Evolutionary conservation across 179 eudicot species (phyloP), one percentile per base, ranked within the genome.

Genomic region (Amaranthus tricolor): DNA sequence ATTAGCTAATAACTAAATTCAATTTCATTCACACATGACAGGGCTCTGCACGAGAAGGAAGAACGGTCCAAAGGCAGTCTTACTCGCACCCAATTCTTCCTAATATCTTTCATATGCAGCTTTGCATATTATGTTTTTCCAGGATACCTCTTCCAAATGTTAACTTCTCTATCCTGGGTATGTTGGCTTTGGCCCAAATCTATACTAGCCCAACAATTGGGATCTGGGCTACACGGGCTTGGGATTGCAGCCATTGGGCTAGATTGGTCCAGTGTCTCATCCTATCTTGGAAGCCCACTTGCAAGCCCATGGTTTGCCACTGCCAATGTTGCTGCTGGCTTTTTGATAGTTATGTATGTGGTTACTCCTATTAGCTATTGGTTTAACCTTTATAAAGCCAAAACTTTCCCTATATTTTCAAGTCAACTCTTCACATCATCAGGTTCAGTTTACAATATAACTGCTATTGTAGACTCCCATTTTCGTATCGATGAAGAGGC

Each of bases 271-370:
- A 83, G 92, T 14, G 87, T 87, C 77, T 90, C 99, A 0, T 79
- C 97, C 2, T 95, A 90, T 86, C 91, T 93, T 5, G 98, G 99
- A 62, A 93, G 99, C 85, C 99, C 99, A 20, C 82, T 95, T 5
- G 99, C 97, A 14, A 93, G 97, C 81, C 99, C 97, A 0, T 92
- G 99, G 97, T 95, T 93, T 44, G 99, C 99, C 66, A 95, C 97
- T 2, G 99, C 97, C 68, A 95, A 95, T 78, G 93, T 93, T 54
- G 96, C 95, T 40, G 93, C 82, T 50, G 99, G 99, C 1, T 95
- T 85, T 70, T 69, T 85, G 60, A 15, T 93, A 12, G 86, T 95
- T 7, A 90, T 95, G 96, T 95, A 95, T 68, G 91, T 95, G 45
- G 44, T 95, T 53, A 89, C 93, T 45, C 99, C 97, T 16, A 15